Evolutionary conservation across 306 rosid species (phyloP), one percentile per base, ranked within the genome.

Genomic region (Lathyrus sativus): DNA sequence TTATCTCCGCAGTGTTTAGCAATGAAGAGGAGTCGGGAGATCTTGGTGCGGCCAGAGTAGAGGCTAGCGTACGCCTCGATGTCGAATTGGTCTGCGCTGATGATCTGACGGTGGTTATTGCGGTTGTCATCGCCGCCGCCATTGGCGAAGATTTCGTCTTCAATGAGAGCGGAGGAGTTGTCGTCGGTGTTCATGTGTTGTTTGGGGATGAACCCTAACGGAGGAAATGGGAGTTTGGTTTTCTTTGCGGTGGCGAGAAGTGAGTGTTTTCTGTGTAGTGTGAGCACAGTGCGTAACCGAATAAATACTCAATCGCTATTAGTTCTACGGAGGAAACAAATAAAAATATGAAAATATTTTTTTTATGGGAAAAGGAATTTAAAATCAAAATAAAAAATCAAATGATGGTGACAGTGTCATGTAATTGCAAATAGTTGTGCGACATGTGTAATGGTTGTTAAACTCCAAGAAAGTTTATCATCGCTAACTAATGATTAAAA

Each of bases 21-120:
- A 19, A 88, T 85, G 80, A 88, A 91, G 19, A 88, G 73, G 9
- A 91, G 89, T 5, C 96, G 87, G 60, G 69, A 19, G 81, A 86
- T 85, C 85, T 88, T 91, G 2, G 97, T 88, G 4, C 91, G 89
- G 6, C 96, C 97, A 9, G 85, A 41, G 75, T 91, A 91, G 67
- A 91, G 91, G 67, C 84, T 77, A 12, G 87, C 92, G 62, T 86
- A 91, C 0, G 96, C 97, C 74, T 88, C 93, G 68, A 91, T 69
- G 80, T 91, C 96, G 60, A 91, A 87, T 66, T 85, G 93, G 76
- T 91, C 97, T 9, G 93, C 91, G 70, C 87, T 88, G 19, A 87
- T 79, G 70, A 89, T 87, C 1, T 89, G 91, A 10, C 88, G 75
- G n/a, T 33, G 74, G 76, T 45, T 76, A 8, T 80, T 85, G 44